Evolutionary conservation across 208 protist species (phyloP).

Genomic region (Polymyxa betae): DNA sequence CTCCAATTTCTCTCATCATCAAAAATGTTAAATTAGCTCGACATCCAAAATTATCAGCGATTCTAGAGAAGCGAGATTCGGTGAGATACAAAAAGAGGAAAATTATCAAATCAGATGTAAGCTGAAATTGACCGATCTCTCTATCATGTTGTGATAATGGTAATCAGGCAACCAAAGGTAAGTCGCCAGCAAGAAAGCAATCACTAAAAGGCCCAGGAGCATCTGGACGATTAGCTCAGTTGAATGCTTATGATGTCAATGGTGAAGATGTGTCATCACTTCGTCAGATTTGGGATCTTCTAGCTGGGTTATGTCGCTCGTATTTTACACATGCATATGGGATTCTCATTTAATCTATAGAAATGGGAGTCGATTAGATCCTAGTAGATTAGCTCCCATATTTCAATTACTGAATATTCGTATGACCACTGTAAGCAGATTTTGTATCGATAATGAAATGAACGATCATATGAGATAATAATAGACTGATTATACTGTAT

Average conservation of each 20-base stretch:
- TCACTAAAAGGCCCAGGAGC: background rate
- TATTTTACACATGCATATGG: background rate
- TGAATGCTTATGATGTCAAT: background rate
- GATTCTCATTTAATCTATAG: background rate
- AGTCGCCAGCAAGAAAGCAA: background rate
- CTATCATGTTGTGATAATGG: no score
- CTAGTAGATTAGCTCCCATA: background rate
- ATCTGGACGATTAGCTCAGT: no score
- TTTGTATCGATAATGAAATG: background rate
- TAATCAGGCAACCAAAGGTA: background rate
- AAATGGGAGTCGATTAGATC: background rate
- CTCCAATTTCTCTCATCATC: conserved; percentile 1
- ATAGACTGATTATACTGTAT: background rate
- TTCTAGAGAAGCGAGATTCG: background rate
- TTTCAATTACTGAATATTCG: background rate
- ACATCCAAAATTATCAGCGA: background rate
- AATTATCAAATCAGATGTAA: no score
- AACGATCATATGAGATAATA: background rate
- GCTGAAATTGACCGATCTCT: no score
- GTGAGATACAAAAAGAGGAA: background rate
- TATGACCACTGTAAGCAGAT: background rate
- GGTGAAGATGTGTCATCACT: background rate
- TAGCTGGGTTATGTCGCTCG: conserved; percentile 1
- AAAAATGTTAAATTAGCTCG: conserved; percentile 48
- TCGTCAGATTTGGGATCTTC: conserved; percentile 1